phyloP scores from a whole-genome alignment of 2,329 filamentous ascomycete genomes.

The Emergomyces orientalis region DNA sequence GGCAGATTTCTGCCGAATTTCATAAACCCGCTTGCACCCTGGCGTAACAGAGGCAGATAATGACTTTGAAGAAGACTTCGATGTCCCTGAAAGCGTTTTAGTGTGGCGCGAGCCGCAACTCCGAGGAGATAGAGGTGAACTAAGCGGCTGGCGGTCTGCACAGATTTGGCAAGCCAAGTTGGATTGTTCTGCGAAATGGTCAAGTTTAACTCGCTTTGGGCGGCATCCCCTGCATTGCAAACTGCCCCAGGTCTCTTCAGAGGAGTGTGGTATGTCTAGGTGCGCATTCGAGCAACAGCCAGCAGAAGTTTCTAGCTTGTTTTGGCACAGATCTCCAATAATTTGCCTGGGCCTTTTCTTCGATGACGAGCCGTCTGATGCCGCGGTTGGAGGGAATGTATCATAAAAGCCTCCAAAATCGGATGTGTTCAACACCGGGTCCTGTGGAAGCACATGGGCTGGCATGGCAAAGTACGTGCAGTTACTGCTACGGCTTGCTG shows the following conservation, averaged over 20 bases:
- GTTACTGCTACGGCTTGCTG: not conserved
- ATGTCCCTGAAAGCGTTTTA: not conserved
- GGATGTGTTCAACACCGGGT: not conserved
- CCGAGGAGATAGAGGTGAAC: not conserved
- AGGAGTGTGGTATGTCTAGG: not conserved
- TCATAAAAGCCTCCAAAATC: not conserved
- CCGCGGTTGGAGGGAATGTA: not conserved
- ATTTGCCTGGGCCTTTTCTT: not conserved
- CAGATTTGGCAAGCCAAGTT: not conserved
- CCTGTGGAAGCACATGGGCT: not conserved
- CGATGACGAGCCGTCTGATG: not conserved
- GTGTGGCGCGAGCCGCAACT: not conserved
- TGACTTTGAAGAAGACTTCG: not conserved
- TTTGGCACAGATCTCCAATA: not conserved
- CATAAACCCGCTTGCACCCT: no score
- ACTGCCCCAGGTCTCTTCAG: not conserved
- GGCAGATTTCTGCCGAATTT: not conserved
- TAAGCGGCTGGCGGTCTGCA: not conserved
- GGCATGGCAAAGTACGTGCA: constrained; percentile 48
- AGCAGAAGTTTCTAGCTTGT: not conserved
- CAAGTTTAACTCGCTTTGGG: constrained; percentile 1
- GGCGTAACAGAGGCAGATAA: not conserved
- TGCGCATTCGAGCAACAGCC: not conserved
- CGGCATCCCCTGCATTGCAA: not conserved
- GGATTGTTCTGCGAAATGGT: not conserved